Base-by-base conservation (phyloP, 352 stramenopile genomes). In the Albugo laibachii region DNA sequence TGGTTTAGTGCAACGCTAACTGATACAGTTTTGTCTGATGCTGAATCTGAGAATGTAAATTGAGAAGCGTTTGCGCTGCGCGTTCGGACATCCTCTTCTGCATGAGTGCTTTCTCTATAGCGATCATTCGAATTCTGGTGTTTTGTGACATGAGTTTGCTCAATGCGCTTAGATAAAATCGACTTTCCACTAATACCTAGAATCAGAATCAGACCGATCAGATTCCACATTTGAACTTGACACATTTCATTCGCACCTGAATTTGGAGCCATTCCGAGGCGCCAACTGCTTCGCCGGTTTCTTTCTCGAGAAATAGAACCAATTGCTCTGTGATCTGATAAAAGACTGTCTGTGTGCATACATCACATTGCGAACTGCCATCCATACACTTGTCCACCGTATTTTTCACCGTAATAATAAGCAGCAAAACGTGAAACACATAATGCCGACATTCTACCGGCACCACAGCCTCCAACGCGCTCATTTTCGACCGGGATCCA, bases 21-120 rank as follows among this genome's bases (percentile, higher is more conserved):
- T 31, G 24, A 49, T 91, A 87, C 38, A 86, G 52, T 53, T 85
- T 83, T 50, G 64, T 85, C 49, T 85, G 69, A 42, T 80, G 66
- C 59, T 87, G 82, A 57, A 87, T 64, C 59, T 87, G 69, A 39
- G 65, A 69, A 27, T 83, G 50, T 40, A 87, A 61, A 46, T 62
- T 58, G 24, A 66, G 45, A 20, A 72, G 63, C 18, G 66, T 65
- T 3, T 60, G 21, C 13, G 55, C 63, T 21, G 53, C 52, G 34
- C 64, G 63, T 15, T 73, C 71, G 38, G 49, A 62, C 13, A 46
- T 16, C 46, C 61, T 76, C 27, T 16, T 24, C 41, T 65, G 53
- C 19, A 67, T 27, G 13, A 84, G 50, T 27, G 58, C 43, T 51
- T 71, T 78, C 48, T 84, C 70, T 15, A 69, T 54, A 1, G 58